These are phyloP conservation scores for Scytalidium lignicola DNA, from an alignment of 2,329 filamentous ascomycete genomes.

Conservation along the genomic window DNA sequence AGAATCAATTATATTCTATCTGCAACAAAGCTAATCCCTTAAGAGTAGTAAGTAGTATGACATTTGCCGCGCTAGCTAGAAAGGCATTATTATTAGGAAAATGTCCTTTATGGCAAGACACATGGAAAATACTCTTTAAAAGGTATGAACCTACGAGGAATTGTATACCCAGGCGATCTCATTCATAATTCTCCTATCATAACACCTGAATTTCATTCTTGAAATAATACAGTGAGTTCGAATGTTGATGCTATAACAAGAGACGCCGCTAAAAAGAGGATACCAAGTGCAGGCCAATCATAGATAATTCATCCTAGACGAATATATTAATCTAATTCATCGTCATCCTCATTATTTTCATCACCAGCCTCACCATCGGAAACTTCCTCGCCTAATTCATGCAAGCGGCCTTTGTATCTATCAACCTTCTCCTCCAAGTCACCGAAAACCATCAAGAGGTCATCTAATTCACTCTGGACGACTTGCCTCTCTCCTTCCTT, in stretches of 20 bases:
- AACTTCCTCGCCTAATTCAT: constrained; percentile 63
- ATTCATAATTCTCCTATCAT: too few relatives aligned
- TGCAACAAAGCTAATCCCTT: too few relatives aligned
- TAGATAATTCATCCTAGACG: not conserved
- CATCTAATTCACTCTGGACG: constrained; percentile 70
- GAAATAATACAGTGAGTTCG: not conserved
- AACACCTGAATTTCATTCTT: too few relatives aligned
- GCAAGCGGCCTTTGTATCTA: constrained; percentile 55
- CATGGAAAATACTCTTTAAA: too few relatives aligned
- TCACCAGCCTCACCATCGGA: constrained; percentile 72
- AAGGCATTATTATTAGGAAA: too few relatives aligned
- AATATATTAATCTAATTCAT: constrained; percentile 20
- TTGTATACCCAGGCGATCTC: too few relatives aligned
- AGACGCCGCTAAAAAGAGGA: not conserved
- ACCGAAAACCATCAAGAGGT: constrained; percentile 74
- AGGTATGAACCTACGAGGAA: too few relatives aligned
- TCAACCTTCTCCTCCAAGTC: constrained; percentile 74
- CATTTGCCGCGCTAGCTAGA: too few relatives aligned
- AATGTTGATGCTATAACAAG: not conserved
- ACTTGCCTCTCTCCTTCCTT: constrained; percentile 59
- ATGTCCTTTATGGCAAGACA: too few relatives aligned
- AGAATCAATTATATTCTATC: too few relatives aligned
- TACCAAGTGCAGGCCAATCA: not conserved
- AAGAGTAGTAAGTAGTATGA: too few relatives aligned
- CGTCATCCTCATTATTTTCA: constrained; percentile 42